phyloP scores from a whole-genome alignment of 208 protist genomes.

The Leishmania amazonensis region DNA sequence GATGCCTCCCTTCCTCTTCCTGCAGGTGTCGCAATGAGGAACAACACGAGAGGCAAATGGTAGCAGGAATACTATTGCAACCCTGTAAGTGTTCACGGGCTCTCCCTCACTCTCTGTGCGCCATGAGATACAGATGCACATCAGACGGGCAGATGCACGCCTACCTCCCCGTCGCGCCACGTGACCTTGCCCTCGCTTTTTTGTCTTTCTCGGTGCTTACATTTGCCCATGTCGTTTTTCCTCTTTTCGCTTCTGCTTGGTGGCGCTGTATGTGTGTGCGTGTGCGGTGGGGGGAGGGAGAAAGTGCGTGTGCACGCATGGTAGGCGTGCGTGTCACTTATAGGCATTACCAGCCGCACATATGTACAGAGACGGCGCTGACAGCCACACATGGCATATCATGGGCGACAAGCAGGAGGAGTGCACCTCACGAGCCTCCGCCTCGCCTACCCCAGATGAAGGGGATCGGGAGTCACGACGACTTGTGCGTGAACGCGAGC shows the following conservation, averaged over 20 bases:
- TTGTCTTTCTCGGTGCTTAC: neutral
- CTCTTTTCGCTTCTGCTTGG: no score
- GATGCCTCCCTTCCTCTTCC: neutral
- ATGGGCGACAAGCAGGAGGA: conserved; percentile 16
- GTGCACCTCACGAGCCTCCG: conserved; percentile 6
- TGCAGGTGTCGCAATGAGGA: neutral
- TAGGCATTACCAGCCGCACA: neutral
- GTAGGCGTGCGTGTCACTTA: neutral
- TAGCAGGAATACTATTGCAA: neutral
- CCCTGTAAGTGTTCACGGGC: neutral
- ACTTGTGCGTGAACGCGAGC: conserved; percentile 57
- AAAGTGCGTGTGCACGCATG: neutral
- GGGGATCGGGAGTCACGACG: conserved; percentile 4
- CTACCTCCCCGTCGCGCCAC: neutral
- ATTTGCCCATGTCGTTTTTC: neutral
- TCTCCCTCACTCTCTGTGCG: neutral
- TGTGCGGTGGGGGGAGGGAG: neutral
- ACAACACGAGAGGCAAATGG: neutral
- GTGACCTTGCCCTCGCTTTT: neutral
- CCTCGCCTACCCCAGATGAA: conserved; percentile 11
- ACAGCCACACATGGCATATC: conserved; percentile 8
- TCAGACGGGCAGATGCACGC: neutral
- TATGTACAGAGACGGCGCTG: neutral
- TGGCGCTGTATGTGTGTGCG: neutral
- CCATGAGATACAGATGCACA: neutral